Percentiles rank a stretch among this genome's conserved stretches.
phyloP scores from a whole-genome alignment of 139 green algal species.

The Volvox reticuliferus region DNA sequence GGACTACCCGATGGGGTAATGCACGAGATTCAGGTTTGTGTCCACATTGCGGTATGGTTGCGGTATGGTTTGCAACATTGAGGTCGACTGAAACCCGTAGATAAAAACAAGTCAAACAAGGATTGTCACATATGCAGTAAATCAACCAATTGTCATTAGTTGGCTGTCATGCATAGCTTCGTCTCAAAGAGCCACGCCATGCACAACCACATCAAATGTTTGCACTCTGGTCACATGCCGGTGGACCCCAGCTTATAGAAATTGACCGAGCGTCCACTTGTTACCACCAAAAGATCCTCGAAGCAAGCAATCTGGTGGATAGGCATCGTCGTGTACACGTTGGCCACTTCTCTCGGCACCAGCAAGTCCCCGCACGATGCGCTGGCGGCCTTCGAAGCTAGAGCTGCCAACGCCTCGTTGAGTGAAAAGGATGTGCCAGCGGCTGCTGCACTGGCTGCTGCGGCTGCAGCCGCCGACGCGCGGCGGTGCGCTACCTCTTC shows the following conservation, averaged over 20 bases:
- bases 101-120: no score
- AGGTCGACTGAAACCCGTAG: no score
- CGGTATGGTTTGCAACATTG: no score
- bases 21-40: no score
- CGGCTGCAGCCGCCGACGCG: neutral
- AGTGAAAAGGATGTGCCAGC: neutral
- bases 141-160: no score
- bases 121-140: no score
- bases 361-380: neutral
- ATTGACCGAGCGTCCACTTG: neutral
- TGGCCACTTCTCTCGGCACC: neutral
- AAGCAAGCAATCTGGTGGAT: conserved; percentile 25
- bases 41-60: no score
- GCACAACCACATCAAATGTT: no score
- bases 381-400: neutral
- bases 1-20: no score
- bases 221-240: neutral
- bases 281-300: conserved; percentile 36
- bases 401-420: neutral
- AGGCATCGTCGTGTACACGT: conserved; percentile 23
- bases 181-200: no score
- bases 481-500: neutral
- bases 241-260: neutral
- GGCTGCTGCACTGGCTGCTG: neutral
- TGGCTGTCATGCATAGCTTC: no score